Evolutionary conservation across 2,329 filamentous ascomycete species (phyloP), one percentile per base, ranked within the genome.

Genomic region (Dactylellina sp.): DNA sequence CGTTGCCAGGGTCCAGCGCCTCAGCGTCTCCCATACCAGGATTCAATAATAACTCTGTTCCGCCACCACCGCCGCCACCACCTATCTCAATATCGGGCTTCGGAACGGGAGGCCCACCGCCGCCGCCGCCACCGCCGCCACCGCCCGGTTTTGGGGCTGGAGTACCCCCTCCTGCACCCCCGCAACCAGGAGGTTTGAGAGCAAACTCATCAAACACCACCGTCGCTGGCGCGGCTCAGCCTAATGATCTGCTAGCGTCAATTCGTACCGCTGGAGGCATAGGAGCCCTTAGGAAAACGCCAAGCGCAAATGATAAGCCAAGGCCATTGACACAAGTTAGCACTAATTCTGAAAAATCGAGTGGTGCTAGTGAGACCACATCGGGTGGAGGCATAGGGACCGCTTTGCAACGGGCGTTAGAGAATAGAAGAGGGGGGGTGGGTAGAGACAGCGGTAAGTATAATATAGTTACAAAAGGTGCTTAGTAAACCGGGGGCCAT

Each of bases 301-400:
- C 74, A 84, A 91, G 81, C 91, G 93, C 80, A 84, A 87, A 77
- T 90, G 93, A 81, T 86, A 91, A 76, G 92, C 90, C 81, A 85
- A 78, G 2, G 90, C 89, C 24, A 79, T 84, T 35, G 86, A 92
- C 46, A 84, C 85, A 52, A 88, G 87, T 9, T 71, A 71, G 65
- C 79, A 74, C 20, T 80, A 80, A 20, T 77, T 80, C 44, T 76
- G 80, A 44, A 76, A 78, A 42, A 42, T 39, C 89, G 88, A 37
- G 63, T 57, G 47, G 52, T 49, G 28, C 32, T 42, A 40, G 32
- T 5, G 52, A 32, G 28, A 46, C 53, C 46, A 47, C 46, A 5
- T 52, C 60, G 20, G 57, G 24, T 1, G 72, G 64, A n/a, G 60
- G 56, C 0, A 75, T 77, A 2, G 75, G 77, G 37, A 63, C 76